Evolutionary conservation across 73 alveolate species (phyloP).

Genomic region (Tetrahymena borealis): DNA sequence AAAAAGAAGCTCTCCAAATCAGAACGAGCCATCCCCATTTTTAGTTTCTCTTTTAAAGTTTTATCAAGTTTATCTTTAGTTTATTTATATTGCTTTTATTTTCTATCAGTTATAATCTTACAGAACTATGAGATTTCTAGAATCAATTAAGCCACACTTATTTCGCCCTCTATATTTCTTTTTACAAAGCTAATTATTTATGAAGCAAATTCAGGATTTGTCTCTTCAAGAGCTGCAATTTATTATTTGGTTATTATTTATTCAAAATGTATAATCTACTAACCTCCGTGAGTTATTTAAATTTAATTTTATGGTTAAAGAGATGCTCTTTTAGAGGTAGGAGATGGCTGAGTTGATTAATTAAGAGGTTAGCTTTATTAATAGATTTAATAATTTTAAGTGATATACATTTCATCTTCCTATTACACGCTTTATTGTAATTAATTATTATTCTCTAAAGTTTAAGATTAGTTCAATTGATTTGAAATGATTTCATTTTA

Average conservation of each 20-base stretch:
- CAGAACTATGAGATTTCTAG: background rate
- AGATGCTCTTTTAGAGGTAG: background rate
- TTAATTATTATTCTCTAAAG: background rate
- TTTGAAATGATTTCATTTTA: background rate
- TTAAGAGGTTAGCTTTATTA: background rate
- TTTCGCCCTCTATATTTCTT: background rate
- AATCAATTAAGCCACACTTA: background rate
- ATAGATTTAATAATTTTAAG: background rate
- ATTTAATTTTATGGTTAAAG: too few species aligned
- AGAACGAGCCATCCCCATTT: conserved; percentile 38
- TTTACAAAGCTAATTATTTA: background rate
- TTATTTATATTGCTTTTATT: background rate
- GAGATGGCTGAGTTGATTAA: background rate
- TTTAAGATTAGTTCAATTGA: background rate
- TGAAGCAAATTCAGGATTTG: background rate
- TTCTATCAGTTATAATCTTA: background rate
- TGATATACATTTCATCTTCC: background rate
- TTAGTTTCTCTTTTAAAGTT: background rate
- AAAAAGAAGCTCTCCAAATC: conserved; percentile 78
- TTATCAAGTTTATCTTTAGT: background rate
- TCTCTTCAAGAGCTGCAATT: background rate
- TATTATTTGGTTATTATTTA: background rate
- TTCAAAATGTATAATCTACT: background rate
- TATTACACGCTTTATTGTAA: background rate
- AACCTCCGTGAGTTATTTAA: background rate